phyloP scores from a whole-genome alignment of 2,329 filamentous ascomycete species.

The Penicillium sp. region DNA sequence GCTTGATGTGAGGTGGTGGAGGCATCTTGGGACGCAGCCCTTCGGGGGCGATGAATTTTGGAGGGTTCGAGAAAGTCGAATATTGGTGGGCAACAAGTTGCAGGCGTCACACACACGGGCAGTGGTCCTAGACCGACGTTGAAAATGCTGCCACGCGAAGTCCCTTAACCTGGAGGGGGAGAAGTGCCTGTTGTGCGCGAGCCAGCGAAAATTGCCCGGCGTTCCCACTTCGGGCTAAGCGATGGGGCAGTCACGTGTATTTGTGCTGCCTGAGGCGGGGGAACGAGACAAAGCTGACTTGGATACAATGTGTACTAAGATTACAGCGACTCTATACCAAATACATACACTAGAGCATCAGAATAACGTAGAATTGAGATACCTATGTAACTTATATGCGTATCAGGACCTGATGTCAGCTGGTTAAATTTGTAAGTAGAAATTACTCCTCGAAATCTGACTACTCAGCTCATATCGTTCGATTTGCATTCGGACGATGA shows the following conservation, averaged over 20 bases:
- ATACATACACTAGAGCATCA: background rate
- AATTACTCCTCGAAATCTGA: background rate
- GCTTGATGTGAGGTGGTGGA: slow-evolving; percentile 94
- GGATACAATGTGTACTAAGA: background rate
- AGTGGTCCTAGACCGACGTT: slow-evolving; percentile 34
- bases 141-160: slow-evolving; percentile 43
- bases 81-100: slow-evolving; percentile 9
- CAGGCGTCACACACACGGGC: slow-evolving; percentile 36
- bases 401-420: background rate
- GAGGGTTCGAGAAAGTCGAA: slow-evolving; percentile 14
- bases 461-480: background rate
- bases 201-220: slow-evolving; percentile 39
- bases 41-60: slow-evolving; percentile 29
- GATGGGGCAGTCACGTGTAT: slow-evolving; percentile 38
- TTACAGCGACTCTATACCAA: background rate
- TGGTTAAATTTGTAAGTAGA: background rate
- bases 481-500: background rate
- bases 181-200: slow-evolving; percentile 40
- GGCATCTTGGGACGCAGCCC: slow-evolving; percentile 67
- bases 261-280: slow-evolving; percentile 14
- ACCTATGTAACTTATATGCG: too few relatives aligned
- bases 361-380: background rate
- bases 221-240: slow-evolving; percentile 44
- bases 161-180: slow-evolving; percentile 35
- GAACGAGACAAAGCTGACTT: background rate